These are phyloP conservation scores for Colletotrichum theobromicola DNA, from an alignment of 2,329 filamentous ascomycete genomes.

Conservation along the genomic window DNA sequence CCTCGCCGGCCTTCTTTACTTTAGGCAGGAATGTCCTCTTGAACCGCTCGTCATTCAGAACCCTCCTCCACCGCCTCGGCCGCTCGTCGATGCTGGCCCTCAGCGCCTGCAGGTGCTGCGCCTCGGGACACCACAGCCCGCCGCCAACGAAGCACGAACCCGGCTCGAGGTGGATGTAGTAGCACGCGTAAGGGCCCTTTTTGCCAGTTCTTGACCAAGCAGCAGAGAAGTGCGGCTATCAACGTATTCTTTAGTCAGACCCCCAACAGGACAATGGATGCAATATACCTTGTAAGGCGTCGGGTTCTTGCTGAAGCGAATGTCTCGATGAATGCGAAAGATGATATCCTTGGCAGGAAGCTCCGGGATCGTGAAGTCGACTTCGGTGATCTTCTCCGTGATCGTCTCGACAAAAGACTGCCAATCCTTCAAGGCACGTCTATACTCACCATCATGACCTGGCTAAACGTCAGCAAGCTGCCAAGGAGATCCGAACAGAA, in stretches of 20 bases:
- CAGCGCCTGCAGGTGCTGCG: slow-evolving; percentile 67
- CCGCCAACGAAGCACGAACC: slow-evolving; percentile 76
- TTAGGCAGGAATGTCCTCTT: slow-evolving; percentile 65
- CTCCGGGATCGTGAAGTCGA: slow-evolving; percentile 85
- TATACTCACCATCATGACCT: slow-evolving; percentile 84
- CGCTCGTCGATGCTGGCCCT: slow-evolving; percentile 78
- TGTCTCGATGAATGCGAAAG: slow-evolving; percentile 87
- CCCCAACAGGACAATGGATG: not conserved
- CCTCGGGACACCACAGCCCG: slow-evolving; percentile 82
- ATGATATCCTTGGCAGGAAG: slow-evolving; percentile 85
- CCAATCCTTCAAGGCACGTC: slow-evolving; percentile 81
- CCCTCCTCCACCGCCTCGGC: slow-evolving; percentile 71
- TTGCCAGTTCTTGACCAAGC: slow-evolving; percentile 87
- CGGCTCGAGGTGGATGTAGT: slow-evolving; percentile 86
- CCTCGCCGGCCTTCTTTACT: slow-evolving; percentile 52
- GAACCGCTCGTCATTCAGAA: slow-evolving; percentile 66
- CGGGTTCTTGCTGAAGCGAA: slow-evolving; percentile 82
- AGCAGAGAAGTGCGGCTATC: slow-evolving; percentile 78
- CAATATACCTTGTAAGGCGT: slow-evolving; percentile 83
- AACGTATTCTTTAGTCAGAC: not conserved
- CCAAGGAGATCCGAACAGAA: too few species aligned
- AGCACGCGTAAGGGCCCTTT: slow-evolving; percentile 86
- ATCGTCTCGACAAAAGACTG: slow-evolving; percentile 77
- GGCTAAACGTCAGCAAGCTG: not conserved
- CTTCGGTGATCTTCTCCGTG: slow-evolving; percentile 71